phyloP scores from a whole-genome alignment of 2,329 filamentous ascomycete genomes.

The Colletotrichum kahawae region DNA sequence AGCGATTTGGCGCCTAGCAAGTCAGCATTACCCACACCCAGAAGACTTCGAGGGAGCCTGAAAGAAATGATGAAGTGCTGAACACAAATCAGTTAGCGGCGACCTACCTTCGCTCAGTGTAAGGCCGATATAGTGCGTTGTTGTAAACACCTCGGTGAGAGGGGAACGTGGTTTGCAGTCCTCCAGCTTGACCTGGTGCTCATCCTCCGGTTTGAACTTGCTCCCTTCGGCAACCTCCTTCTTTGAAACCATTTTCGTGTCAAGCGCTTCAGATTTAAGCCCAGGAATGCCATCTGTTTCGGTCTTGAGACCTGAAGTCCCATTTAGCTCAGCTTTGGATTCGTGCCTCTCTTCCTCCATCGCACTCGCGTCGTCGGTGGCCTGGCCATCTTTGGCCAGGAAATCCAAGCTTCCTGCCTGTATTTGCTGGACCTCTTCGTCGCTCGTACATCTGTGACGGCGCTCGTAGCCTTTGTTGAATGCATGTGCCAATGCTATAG shows the following conservation, averaged over 20 bases:
- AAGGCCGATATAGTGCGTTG: slow-evolving; percentile 93
- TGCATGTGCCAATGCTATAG: slow-evolving; percentile 83
- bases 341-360: slow-evolving; percentile 10
- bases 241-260: neutral
- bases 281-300: slow-evolving; percentile 20
- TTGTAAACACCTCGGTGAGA: slow-evolving; percentile 72
- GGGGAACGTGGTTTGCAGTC: neutral
- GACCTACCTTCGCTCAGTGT: slow-evolving; percentile 75
- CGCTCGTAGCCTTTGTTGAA: slow-evolving; percentile 94
- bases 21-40: slow-evolving; percentile 32
- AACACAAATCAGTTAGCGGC: neutral
- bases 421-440: slow-evolving; percentile 55
- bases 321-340: slow-evolving; percentile 35
- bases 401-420: slow-evolving; percentile 58
- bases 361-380: slow-evolving; percentile 25
- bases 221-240: neutral
- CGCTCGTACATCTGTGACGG: slow-evolving; percentile 71
- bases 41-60: neutral
- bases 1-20: slow-evolving; percentile 68
- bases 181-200: slow-evolving; percentile 5
- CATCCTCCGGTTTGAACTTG: slow-evolving; percentile 17
- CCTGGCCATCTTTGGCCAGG: slow-evolving; percentile 40
- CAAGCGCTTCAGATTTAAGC: neutral
- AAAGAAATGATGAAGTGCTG: slow-evolving; percentile 13
- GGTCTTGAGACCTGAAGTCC: neutral